Conservation (phyloP, 805 yeast genomes). For the Wickerhamiella bombiphila region DNA sequence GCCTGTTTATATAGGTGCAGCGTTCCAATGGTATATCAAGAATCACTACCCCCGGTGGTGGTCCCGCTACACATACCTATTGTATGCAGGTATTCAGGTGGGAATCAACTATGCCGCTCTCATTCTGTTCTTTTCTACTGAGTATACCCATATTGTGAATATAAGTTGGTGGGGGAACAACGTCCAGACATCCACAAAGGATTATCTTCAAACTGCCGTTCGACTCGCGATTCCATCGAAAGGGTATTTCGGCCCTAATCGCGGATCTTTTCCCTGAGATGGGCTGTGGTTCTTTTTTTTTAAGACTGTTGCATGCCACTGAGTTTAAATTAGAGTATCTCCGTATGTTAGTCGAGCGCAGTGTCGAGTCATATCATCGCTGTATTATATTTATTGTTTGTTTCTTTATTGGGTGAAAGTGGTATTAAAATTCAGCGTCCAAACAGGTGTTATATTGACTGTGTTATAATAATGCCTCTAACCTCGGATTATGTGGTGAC, state of each 20-base stretch:
- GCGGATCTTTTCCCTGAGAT: no score
- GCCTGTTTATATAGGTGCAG: conserved; percentile 9
- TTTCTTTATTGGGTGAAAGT: no score
- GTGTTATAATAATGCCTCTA: no score
- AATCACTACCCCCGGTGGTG: conserved; percentile 41
- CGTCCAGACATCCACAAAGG: conserved; percentile 14
- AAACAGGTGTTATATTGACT: no score
- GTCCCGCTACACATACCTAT: conserved; percentile 34
- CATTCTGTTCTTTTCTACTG: conserved; percentile 40
- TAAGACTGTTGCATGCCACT: no score
- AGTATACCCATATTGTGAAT: conserved; percentile 27
- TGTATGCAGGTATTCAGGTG: conserved; percentile 42
- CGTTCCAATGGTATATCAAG: conserved; percentile 35
- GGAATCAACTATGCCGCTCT: conserved; percentile 51
- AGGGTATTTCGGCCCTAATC: conserved; percentile 23
- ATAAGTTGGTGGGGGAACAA: conserved; percentile 56
- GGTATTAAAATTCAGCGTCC: no score
- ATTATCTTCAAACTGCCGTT: conserved; percentile 5
- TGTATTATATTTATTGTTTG: no score
- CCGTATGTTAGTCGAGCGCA: no score
- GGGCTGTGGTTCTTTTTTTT: no score
- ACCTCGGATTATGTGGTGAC: no score
- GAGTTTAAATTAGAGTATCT: no score
- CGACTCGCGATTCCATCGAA: conserved; percentile 13
- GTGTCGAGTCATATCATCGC: no score